These are phyloP conservation scores for Termitomyces sp. DNA, from an alignment of 768 basidiomycete species.

Conservation along the genomic window DNA sequence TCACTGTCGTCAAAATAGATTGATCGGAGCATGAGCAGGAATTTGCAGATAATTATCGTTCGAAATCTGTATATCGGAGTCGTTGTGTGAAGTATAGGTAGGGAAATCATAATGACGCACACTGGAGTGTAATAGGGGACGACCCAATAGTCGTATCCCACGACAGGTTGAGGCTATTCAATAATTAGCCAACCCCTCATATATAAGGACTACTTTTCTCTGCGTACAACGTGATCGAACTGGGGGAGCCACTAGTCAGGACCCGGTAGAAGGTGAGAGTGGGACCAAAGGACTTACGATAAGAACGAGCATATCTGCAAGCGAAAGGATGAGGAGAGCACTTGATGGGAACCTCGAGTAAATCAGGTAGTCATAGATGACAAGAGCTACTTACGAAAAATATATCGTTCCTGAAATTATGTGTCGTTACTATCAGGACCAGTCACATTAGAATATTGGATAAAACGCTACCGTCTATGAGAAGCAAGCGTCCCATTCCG, in stretches of 20 bases:
- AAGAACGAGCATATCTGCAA: slow-evolving; percentile 10
- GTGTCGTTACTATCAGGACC: not conserved
- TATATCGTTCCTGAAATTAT: slow-evolving; percentile 16
- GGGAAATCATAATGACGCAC: slow-evolving; percentile 11
- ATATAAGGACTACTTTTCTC: not conserved
- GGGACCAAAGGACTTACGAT: slow-evolving; percentile 15
- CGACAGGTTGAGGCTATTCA: slow-evolving; percentile 20
- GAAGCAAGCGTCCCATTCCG: slow-evolving; percentile 17
- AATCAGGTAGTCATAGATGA: not conserved
- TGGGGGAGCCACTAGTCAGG: not conserved
- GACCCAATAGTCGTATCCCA: slow-evolving; percentile 28
- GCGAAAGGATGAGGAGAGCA: slow-evolving; percentile 22
- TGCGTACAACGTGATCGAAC: slow-evolving; percentile 7
- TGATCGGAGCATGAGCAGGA: slow-evolving; percentile 22
- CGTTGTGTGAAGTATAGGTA: not conserved
- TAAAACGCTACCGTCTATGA: slow-evolving; percentile 18
- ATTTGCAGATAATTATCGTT: slow-evolving; percentile 28
- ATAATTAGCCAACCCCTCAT: not conserved
- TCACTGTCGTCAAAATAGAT: slow-evolving; percentile 19
- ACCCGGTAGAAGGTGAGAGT: not conserved
- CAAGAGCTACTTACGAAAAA: slow-evolving; percentile 16
- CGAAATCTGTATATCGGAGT: slow-evolving; percentile 18
- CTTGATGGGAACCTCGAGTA: slow-evolving; percentile 2
- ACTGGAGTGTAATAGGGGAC: slow-evolving; percentile 29
- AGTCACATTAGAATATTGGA: not conserved